Conservation (phyloP, 805 yeast species). For the Teunomyces gatunensis region DNA sequence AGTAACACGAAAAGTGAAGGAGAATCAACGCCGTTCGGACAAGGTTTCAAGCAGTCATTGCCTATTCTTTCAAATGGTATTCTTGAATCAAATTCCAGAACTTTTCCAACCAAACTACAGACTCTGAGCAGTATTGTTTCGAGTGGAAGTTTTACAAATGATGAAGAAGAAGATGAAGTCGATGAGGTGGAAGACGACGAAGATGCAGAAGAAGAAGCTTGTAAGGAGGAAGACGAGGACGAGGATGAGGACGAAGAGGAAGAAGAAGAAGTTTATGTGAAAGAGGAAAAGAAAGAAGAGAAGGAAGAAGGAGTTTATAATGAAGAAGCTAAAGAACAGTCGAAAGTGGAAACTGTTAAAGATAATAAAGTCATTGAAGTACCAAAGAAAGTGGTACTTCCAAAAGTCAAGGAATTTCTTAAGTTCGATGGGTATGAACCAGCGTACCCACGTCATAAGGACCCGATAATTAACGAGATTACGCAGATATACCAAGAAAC, state of each 20-base stretch:
- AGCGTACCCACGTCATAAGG: conserved; percentile 5
- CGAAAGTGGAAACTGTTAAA: conserved; percentile 4
- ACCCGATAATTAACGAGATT: conserved; percentile 13
- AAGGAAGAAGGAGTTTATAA: conserved; percentile 4
- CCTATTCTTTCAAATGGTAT: neutral
- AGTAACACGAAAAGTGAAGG: neutral
- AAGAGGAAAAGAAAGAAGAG: conserved; percentile 4
- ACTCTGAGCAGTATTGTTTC: neutral
- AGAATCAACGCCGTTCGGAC: neutral
- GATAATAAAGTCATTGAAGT: neutral
- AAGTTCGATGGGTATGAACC: conserved; percentile 16
- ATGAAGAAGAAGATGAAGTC: conserved; percentile 3
- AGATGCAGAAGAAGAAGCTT: conserved; percentile 2
- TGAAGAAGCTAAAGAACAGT: neutral
- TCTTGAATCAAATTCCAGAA: neutral
- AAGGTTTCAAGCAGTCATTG: neutral
- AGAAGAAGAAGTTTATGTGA: conserved; percentile 1
- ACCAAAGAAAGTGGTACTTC: neutral
- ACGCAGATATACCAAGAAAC: conserved; percentile 23
- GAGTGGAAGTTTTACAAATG: neutral
- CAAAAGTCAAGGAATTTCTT: conserved; percentile 6
- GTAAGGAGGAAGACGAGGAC: conserved; percentile 3
- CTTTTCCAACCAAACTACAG: neutral
- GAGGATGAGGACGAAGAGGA: conserved; percentile 3
- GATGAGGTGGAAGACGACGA: conserved; percentile 7